These are phyloP conservation scores for Sphagnum magellanicum DNA, from an alignment of 228 moss, liverwort and hornwort genomes.

Conservation along the genomic window DNA sequence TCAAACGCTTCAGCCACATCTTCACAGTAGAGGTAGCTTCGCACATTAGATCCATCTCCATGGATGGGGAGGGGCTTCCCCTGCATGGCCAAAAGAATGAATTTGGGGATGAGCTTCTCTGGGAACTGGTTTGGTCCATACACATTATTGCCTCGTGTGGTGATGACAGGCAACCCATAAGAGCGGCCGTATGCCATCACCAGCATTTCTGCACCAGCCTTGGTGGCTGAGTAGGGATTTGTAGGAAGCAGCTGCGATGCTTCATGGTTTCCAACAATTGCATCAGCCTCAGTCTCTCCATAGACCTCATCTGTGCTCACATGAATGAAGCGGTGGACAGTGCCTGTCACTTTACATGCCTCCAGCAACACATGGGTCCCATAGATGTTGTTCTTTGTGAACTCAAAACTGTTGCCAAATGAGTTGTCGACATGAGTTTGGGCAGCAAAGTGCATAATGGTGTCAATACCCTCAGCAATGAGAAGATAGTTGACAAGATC, in stretches of 20 bases:
- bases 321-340: conserved; percentile 80
- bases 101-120: conserved; percentile 89
- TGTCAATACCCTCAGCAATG: conserved; percentile 73
- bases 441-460: conserved; percentile 89
- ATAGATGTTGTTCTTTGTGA: conserved; percentile 90
- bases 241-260: conserved; percentile 80
- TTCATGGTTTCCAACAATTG: conserved; percentile 84
- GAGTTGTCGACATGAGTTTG: conserved; percentile 93
- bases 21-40: conserved; percentile 79
- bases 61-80: conserved; percentile 75
- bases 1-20: conserved; percentile 89
- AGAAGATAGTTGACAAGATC: conserved; percentile 80
- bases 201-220: conserved; percentile 85
- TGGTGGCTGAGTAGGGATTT: conserved; percentile 83
- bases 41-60: conserved; percentile 73
- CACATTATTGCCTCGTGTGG: conserved; percentile 82
- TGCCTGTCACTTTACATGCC: conserved; percentile 71
- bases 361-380: conserved; percentile 84
- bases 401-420: conserved; percentile 84
- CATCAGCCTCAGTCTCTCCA: conserved; percentile 78
- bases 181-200: conserved; percentile 82
- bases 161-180: conserved; percentile 74
- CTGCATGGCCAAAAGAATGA: conserved; percentile 76
- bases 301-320: conserved; percentile 87
- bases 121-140: conserved; percentile 86